Conservation (phyloP, 2,329 filamentous ascomycete genomes). For the Blastomyces gilchristii region DNA sequence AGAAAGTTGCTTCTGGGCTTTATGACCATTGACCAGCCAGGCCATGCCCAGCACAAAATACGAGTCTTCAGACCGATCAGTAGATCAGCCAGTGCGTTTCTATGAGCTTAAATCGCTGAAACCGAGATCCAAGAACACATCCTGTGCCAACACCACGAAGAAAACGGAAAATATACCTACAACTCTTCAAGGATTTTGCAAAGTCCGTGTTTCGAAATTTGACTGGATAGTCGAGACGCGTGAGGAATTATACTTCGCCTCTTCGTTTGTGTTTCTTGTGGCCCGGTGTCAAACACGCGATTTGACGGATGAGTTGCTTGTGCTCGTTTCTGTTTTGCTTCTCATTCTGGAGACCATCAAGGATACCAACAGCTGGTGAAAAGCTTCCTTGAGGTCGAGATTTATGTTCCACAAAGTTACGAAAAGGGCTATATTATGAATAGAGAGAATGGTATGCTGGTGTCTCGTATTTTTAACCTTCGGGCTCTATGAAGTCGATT, state of each 20-base stretch:
- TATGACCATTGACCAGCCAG: background rate
- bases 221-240: background rate
- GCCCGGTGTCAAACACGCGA: background rate
- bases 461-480: background rate
- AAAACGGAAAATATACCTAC: background rate
- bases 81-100: background rate
- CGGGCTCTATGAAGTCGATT: background rate
- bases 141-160: background rate
- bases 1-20: background rate
- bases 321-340: background rate
- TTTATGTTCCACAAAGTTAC: background rate
- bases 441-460: background rate
- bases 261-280: background rate
- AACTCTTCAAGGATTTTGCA: background rate
- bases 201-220: background rate
- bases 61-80: background rate
- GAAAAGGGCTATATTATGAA: background rate
- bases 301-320: background rate
- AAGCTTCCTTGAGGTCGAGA: background rate
- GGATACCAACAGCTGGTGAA: no score
- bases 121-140: no score
- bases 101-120: background rate
- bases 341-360: background rate
- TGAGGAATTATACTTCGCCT: background rate
- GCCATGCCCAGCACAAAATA: background rate